These are phyloP conservation scores for Beauveria australis DNA, from an alignment of 2,329 filamentous ascomycete genomes.

Conservation along the genomic window DNA sequence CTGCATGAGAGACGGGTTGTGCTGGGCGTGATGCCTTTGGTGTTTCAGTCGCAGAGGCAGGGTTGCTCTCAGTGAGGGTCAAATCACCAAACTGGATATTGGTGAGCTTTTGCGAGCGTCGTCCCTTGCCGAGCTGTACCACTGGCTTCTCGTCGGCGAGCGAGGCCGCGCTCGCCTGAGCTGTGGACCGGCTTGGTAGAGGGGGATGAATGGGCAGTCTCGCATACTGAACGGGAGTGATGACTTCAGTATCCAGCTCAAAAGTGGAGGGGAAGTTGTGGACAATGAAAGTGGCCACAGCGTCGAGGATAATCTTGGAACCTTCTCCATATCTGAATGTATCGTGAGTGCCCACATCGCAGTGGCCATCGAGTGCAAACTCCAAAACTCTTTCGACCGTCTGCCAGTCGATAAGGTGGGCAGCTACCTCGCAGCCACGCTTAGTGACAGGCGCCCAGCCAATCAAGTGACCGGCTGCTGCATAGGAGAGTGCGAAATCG, in stretches of 20 bases:
- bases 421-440: constrained; percentile 52
- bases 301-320: constrained; percentile 45
- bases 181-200: constrained; percentile 9
- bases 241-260: constrained; percentile 41
- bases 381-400: constrained; percentile 52
- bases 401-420: constrained; percentile 51
- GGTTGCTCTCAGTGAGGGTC: constrained; percentile 26
- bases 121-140: constrained; percentile 27
- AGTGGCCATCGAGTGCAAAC: constrained; percentile 41
- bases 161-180: constrained; percentile 11
- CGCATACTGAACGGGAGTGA: constrained; percentile 27
- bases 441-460: constrained; percentile 45
- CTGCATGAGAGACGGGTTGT: constrained; percentile 31
- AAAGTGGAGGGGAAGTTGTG: constrained; percentile 54
- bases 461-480: constrained; percentile 53
- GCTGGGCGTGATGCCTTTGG: constrained; percentile 16
- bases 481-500: constrained; percentile 54
- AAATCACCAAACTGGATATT: constrained; percentile 67
- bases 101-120: constrained; percentile 45
- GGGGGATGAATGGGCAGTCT: constrained; percentile 28
- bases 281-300: constrained; percentile 50
- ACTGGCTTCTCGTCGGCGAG: constrained; percentile 29
- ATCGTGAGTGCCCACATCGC: constrained; percentile 31
- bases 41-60: constrained; percentile 22
- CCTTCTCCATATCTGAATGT: constrained; percentile 44